A percentile compares a stretch with the other conserved stretches of the same genome.
phyloP scores from a whole-genome alignment of 805 yeast species.

The Starmera quercuum region DNA sequence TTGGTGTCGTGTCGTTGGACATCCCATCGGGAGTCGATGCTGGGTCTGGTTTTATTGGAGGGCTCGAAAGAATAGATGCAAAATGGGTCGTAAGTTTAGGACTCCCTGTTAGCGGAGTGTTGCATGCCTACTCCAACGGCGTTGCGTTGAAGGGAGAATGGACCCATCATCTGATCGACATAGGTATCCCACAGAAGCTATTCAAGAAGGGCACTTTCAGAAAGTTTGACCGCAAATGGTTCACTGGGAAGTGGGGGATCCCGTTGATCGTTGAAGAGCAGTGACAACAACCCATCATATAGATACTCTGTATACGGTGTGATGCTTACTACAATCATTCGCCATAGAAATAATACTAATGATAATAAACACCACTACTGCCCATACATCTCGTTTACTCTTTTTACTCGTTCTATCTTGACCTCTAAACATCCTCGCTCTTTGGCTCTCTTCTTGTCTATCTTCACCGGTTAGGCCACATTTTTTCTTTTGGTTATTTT shows the following conservation, averaged over 20 bases:
- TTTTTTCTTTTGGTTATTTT: no score
- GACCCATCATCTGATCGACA: constrained; percentile 56
- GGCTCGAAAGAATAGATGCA: constrained; percentile 32
- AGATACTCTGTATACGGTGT: no score
- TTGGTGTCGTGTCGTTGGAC: constrained; percentile 57
- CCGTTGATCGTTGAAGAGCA: constrained; percentile 5
- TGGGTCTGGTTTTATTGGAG: constrained; percentile 53
- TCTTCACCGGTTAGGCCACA: no score
- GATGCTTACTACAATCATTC: neutral
- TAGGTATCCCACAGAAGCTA: constrained; percentile 60
- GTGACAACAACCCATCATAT: no score
- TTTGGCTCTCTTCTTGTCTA: no score
- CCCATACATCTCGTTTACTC: no score
- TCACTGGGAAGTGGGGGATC: constrained; percentile 14
- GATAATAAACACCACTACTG: no score
- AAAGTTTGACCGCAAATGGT: constrained; percentile 35
- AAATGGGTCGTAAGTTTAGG: constrained; percentile 65
- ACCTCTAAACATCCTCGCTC: no score
- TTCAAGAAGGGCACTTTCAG: constrained; percentile 36
- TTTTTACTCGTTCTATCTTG: no score
- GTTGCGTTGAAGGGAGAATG: constrained; percentile 39
- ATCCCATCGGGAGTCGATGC: constrained; percentile 80
- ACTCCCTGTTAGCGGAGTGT: constrained; percentile 58
- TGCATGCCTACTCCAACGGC: constrained; percentile 53
- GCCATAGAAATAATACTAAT: no score